phyloP scores from a whole-genome alignment of 2,329 filamentous ascomycete genomes.

The Didymella lethalis region DNA sequence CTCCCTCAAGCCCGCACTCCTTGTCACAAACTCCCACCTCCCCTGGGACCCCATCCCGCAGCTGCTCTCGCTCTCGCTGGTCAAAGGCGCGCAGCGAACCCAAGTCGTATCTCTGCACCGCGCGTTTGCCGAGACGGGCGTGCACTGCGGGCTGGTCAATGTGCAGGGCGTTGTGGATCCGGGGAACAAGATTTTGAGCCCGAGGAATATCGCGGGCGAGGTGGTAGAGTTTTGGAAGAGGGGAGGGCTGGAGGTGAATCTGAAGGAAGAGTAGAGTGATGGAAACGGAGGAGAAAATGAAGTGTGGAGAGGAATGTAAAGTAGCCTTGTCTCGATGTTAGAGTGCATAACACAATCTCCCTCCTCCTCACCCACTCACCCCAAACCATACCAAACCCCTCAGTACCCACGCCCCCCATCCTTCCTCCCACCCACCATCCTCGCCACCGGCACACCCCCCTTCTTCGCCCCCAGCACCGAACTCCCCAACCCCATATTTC shows the following conservation, averaged over 20 bases:
- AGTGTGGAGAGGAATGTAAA: too few relatives aligned
- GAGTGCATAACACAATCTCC: too few relatives aligned
- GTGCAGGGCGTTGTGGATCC: conserved; percentile 56
- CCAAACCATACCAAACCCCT: too few relatives aligned
- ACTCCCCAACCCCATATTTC: conserved; percentile 16
- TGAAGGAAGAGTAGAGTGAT: conserved; percentile 32
- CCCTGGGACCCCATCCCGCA: conserved; percentile 58
- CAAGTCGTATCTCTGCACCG: conserved; percentile 56
- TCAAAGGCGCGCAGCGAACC: conserved; percentile 62
- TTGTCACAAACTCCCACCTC: conserved; percentile 60
- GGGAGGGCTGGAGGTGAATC: conserved; percentile 52
- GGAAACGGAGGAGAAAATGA: too few relatives aligned
- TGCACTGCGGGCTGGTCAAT: conserved; percentile 59
- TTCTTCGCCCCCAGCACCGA: conserved; percentile 30
- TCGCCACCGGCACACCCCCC: conserved; percentile 31
- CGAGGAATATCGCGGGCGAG: conserved; percentile 56
- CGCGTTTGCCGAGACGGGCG: conserved; percentile 52
- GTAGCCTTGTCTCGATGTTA: too few relatives aligned
- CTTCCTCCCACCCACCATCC: conserved; percentile 30
- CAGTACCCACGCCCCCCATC: neutral
- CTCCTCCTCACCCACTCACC: neutral
- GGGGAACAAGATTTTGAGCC: conserved; percentile 54
- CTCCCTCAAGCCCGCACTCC: conserved; percentile 54
- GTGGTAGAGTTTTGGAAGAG: conserved; percentile 55
- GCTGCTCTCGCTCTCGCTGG: conserved; percentile 59